Percentiles rank a stretch among this genome's conserved stretches.
These are phyloP conservation scores for Solanum aculeatissimum DNA, from an alignment of 305 asterid genomes.

Conservation along the genomic window DNA sequence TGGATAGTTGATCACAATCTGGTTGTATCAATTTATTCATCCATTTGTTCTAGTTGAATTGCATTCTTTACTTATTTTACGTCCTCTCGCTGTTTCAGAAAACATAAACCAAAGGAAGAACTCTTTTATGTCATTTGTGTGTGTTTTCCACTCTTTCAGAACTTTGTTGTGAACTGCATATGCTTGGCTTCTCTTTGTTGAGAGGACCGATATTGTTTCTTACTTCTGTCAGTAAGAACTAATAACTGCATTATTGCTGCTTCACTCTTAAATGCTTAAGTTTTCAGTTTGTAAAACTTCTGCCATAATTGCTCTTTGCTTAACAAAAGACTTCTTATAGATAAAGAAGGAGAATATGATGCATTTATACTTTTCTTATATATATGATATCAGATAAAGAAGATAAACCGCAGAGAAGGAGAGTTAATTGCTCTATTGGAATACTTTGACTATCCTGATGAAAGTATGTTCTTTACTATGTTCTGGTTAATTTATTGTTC, in stretches of 20 bases:
- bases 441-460: slow-evolving; percentile 61
- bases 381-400: slow-evolving; percentile 31
- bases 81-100: not conserved
- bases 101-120: not conserved
- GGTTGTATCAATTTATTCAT: not conserved
- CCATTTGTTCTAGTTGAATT: not conserved
- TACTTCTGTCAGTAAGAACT: not conserved
- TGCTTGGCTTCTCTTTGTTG: not conserved
- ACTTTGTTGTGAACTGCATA: not conserved
- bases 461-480: slow-evolving; percentile 35
- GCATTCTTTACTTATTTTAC: not conserved
- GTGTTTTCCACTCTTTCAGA: not conserved
- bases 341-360: not conserved
- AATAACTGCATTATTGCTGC: not conserved
- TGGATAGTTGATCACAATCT: not conserved
- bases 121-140: not conserved
- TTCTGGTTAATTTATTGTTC: not conserved
- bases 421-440: slow-evolving; percentile 9
- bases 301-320: not conserved
- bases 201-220: not conserved
- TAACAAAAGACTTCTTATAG: not conserved
- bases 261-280: not conserved
- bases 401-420: slow-evolving; percentile 9
- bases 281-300: not conserved
- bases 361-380: slow-evolving; percentile 4